Conservation (phyloP, 768 basidiomycete species). For the Tricholoma sp. region DNA sequence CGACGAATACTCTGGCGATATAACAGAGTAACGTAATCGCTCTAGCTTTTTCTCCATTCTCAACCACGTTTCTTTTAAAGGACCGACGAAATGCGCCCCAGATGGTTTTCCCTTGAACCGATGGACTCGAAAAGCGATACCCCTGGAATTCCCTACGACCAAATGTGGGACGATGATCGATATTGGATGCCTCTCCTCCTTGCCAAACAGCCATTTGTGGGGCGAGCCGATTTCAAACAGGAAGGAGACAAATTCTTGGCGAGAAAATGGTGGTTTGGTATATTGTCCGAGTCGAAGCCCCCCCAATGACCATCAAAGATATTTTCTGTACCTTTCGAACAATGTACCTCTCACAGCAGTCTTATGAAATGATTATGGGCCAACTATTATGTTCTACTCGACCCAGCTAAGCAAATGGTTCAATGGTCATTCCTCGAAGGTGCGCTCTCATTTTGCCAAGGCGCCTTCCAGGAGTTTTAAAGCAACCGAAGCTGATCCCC, state of each 20-base stretch:
- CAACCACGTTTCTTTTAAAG: constrained; percentile 30
- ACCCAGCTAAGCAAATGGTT: neutral
- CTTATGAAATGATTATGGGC: too few species aligned
- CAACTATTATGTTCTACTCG: neutral
- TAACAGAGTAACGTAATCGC: constrained; percentile 51
- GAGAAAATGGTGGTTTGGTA: constrained; percentile 44
- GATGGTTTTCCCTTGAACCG: constrained; percentile 58
- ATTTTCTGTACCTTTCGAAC: neutral
- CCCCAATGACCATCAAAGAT: neutral
- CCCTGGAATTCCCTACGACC: constrained; percentile 52
- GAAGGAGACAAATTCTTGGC: constrained; percentile 25
- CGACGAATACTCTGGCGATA: constrained; percentile 49
- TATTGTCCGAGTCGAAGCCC: constrained; percentile 1
- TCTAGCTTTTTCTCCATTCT: neutral
- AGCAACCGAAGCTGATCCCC: constrained; percentile 55
- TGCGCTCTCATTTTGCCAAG: constrained; percentile 17
- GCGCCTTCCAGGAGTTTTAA: constrained; percentile 41
- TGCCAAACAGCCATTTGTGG: constrained; percentile 33
- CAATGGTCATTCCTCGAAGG: neutral
- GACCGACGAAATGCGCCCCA: constrained; percentile 83
- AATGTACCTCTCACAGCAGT: neutral
- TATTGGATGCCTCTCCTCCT: constrained; percentile 67
- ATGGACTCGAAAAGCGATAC: neutral
- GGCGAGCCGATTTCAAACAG: constrained; percentile 39
- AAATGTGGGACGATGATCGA: constrained; percentile 58